Evolutionary conservation across 495 filamentous ascomycete genomes (phyloP).

Genomic region (Margaritispora aquatica): DNA sequence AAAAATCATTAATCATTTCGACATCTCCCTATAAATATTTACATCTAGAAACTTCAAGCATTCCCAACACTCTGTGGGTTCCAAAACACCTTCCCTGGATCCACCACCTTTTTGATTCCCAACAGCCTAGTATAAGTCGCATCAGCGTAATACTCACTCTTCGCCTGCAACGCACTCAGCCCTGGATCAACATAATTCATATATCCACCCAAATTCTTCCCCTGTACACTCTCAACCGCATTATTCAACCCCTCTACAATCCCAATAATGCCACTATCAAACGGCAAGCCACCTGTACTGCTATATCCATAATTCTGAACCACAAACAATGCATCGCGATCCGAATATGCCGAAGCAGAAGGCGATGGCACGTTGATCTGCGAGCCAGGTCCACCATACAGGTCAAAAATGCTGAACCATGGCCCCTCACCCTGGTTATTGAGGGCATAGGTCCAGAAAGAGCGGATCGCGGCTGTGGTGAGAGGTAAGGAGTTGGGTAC

Average conservation of each 20-base stretch:
- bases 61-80: conserved; percentile 55
- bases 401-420: conserved; percentile 42
- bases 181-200: conserved; percentile 67
- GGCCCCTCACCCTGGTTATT: conserved; percentile 19
- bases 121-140: conserved; percentile 38
- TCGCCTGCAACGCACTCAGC: conserved; percentile 38
- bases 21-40: no score
- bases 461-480: conserved; percentile 27
- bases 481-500: conserved; percentile 29
- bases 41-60: no score
- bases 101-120: conserved; percentile 45
- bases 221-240: conserved; percentile 28
- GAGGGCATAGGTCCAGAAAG: conserved; percentile 42
- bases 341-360: conserved; percentile 48
- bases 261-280: conserved; percentile 29
- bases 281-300: conserved; percentile 27
- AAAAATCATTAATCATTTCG: no score
- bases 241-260: conserved; percentile 40
- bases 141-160: conserved; percentile 51
- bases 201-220: conserved; percentile 46
- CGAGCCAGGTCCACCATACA: conserved; percentile 45
- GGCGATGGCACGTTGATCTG: conserved; percentile 37
- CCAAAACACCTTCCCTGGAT: conserved; percentile 51
- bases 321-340: conserved; percentile 51
- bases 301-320: conserved; percentile 51